Percentiles rank a stretch among this genome's conserved stretches.
phyloP scores from a whole-genome alignment of 208 protist species.

The Leishmania major region DNA sequence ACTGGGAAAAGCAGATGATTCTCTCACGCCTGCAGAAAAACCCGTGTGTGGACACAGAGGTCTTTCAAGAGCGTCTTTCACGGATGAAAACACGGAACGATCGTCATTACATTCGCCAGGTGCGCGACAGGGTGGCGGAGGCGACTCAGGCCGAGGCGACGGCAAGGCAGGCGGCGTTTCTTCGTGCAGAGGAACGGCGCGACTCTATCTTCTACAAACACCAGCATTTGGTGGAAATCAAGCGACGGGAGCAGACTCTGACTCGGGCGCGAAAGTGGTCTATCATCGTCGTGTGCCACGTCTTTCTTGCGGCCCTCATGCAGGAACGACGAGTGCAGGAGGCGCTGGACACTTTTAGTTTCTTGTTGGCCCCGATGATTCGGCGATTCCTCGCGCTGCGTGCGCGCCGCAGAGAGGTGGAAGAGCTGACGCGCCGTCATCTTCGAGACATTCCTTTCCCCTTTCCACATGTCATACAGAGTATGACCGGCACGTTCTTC shows the following conservation, averaged over 20 bases:
- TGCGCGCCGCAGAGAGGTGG: slow-evolving; percentile 34
- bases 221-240: slow-evolving; percentile 63
- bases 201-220: slow-evolving; percentile 63
- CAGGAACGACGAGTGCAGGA: slow-evolving; percentile 76
- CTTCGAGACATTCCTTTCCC: slow-evolving; percentile 80
- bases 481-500: slow-evolving; percentile 88
- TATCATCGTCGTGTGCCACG: slow-evolving; percentile 77
- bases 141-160: slow-evolving; percentile 14
- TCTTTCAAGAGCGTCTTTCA: slow-evolving; percentile 61
- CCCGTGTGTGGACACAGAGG: slow-evolving; percentile 37
- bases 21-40: slow-evolving; percentile 47
- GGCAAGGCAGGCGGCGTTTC: slow-evolving; percentile 23
- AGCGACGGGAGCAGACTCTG: slow-evolving; percentile 52
- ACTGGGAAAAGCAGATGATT: slow-evolving; percentile 74
- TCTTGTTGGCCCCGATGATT: slow-evolving; percentile 74
- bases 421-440: slow-evolving; percentile 48
- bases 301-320: slow-evolving; percentile 85
- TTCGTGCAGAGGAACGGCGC: slow-evolving; percentile 39
- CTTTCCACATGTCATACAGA: slow-evolving; percentile 72
- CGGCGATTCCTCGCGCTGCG: slow-evolving; percentile 51
- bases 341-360: slow-evolving; percentile 69
- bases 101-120: slow-evolving; percentile 37
- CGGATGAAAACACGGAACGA: slow-evolving; percentile 45
- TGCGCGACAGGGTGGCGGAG: slow-evolving; percentile 36
- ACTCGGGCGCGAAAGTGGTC: slow-evolving; percentile 65